These are phyloP conservation scores for Cadophora malorum DNA, from an alignment of 2,329 filamentous ascomycete genomes.

Conservation along the genomic window DNA sequence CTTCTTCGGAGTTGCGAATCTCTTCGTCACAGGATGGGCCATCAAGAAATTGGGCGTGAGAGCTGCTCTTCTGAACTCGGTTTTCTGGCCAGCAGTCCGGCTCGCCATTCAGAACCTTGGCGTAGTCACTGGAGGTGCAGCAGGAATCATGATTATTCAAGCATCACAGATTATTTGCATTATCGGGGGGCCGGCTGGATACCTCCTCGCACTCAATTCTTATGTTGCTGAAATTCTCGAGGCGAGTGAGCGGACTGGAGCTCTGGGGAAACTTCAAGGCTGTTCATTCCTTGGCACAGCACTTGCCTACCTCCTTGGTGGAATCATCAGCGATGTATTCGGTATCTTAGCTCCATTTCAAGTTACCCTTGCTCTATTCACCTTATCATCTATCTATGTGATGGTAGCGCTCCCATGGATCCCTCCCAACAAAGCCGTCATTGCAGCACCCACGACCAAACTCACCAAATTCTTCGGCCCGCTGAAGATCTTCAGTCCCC, in stretches of 20 bases:
- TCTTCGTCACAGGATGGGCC: conserved; percentile 70
- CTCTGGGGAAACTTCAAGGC: conserved; percentile 70
- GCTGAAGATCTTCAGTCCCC: conserved; percentile 65
- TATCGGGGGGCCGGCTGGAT: conserved; percentile 71
- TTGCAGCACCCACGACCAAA: conserved; percentile 44
- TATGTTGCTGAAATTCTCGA: conserved; percentile 70
- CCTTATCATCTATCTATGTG: conserved; percentile 51
- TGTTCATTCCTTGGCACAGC: conserved; percentile 71
- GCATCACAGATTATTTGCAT: conserved; percentile 71
- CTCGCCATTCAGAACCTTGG: conserved; percentile 69
- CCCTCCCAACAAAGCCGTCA: conserved; percentile 51
- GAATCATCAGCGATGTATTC: conserved; percentile 67
- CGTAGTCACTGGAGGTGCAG: conserved; percentile 63
- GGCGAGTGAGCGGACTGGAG: conserved; percentile 64
- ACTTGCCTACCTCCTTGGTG: conserved; percentile 68
- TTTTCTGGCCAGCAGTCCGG: conserved; percentile 68
- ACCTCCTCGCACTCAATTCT: conserved; percentile 72
- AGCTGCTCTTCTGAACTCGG: conserved; percentile 65
- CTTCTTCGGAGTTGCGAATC: conserved; percentile 69
- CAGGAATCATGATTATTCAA: conserved; percentile 73
- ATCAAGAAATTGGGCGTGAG: conserved; percentile 72
- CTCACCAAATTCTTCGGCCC: conserved; percentile 66
- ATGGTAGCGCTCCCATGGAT: conserved; percentile 55
- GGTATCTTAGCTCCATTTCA: conserved; percentile 70
- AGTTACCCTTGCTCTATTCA: conserved; percentile 63